phyloP scores from a whole-genome alignment of 805 yeast genomes.

The Maudiozyma saulgeensis region DNA sequence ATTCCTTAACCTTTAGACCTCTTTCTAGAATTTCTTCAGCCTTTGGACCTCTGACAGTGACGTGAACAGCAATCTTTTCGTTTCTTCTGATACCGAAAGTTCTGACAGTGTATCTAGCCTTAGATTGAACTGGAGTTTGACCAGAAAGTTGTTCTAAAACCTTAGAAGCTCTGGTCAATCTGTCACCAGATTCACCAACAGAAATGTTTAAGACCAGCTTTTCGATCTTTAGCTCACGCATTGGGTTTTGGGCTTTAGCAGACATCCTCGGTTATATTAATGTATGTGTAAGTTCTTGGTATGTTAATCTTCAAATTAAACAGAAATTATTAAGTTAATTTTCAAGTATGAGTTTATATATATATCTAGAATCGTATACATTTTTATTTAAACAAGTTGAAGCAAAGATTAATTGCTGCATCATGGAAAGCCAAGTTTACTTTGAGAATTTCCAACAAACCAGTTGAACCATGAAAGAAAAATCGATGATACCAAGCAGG shows the following conservation, averaged over 20 bases:
- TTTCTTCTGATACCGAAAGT: constrained; percentile 99
- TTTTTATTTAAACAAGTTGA: neutral
- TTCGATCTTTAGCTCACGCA: constrained; percentile 99
- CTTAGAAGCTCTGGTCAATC: constrained; percentile 99
- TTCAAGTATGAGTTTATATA: neutral
- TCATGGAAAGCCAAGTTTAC: too few species aligned
- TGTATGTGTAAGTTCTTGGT: constrained; percentile 3
- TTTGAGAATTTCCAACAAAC: too few species aligned
- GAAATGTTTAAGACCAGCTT: constrained; percentile 99
- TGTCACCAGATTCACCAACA: constrained; percentile 99
- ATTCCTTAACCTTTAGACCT: constrained; percentile 99
- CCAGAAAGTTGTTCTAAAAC: constrained; percentile 99
- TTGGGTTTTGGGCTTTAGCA: constrained; percentile 72
- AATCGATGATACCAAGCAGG: too few species aligned
- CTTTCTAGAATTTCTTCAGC: constrained; percentile 99
- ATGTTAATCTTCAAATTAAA: neutral
- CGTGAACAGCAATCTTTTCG: constrained; percentile 99
- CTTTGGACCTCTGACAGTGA: constrained; percentile 99
- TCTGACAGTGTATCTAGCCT: constrained; percentile 99
- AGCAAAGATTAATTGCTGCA: too few species aligned
- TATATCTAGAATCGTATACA: neutral
- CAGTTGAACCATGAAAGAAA: too few species aligned
- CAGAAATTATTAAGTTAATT: neutral
- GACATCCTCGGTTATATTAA: constrained; percentile 32
- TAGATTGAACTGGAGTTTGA: constrained; percentile 99